These are phyloP conservation scores for Houttuynia cordata DNA, from an alignment of 164 flowering plant species.

Conservation along the genomic window DNA sequence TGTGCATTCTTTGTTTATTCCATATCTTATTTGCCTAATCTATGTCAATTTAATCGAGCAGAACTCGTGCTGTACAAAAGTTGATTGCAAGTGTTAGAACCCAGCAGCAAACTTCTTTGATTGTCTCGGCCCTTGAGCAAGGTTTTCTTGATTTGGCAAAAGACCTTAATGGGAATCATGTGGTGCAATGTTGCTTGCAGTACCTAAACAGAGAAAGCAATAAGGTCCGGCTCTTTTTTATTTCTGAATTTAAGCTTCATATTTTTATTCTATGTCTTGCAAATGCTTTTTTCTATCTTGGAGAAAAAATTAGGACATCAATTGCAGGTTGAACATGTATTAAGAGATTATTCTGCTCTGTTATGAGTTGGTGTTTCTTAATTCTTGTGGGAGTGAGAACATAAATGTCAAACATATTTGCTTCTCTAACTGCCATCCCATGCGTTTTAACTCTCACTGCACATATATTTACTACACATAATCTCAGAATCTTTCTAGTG, in stretches of 20 bases:
- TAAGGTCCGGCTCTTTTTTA: conserved; percentile 29
- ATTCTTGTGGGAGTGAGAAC: too few relatives aligned
- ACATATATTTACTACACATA: too few relatives aligned
- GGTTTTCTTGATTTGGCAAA: conserved; percentile 60
- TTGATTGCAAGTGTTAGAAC: conserved; percentile 59
- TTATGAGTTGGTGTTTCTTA: too few relatives aligned
- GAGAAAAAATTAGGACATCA: too few relatives aligned
- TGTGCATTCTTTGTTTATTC: neutral
- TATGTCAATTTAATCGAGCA: conserved; percentile 13
- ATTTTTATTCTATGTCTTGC: too few relatives aligned
- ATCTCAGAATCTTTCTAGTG: too few relatives aligned
- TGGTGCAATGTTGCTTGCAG: conserved; percentile 65
- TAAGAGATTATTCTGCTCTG: too few relatives aligned
- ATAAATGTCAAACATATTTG: too few relatives aligned
- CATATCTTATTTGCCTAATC: neutral
- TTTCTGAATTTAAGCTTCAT: neutral
- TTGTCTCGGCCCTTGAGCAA: conserved; percentile 48
- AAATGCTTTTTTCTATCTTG: too few relatives aligned
- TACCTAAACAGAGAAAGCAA: conserved; percentile 52
- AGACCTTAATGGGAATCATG: conserved; percentile 85
- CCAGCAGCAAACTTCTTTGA: conserved; percentile 37
- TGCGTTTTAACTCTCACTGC: too few relatives aligned
- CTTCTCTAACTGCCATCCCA: too few relatives aligned
- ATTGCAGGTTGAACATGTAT: too few relatives aligned
- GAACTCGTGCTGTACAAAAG: conserved; percentile 89